Evolutionary conservation across 768 basidiomycete species (phyloP), one percentile per base, ranked within the genome.

Genomic region (Lactifluus pinguis): DNA sequence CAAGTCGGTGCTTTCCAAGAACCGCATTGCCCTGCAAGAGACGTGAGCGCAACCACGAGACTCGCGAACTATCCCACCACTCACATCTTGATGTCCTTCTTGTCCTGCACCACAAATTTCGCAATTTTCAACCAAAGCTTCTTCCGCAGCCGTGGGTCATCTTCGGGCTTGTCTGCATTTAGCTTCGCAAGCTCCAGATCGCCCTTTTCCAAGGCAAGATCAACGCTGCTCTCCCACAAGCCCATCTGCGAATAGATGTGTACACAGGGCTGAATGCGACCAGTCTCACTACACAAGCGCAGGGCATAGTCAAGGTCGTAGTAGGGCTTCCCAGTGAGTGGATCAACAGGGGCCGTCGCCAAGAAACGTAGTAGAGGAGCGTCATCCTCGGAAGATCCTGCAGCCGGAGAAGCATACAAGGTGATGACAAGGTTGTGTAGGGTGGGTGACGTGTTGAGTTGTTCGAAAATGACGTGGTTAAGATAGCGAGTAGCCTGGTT

Each of bases 101-200:
- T 92, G 74, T 98, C 92, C 69, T 95, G 93, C 14, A 99, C 95
- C 47, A 98, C 95, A 73, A 95, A 95, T 64, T 88, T 89, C n/a
- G 97, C 97, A 66, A 98, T 93, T 77, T 98, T 98, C 55, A 99
- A 76, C 97, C 97, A 99, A 55, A 99, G 76, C 72, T 93, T 94
- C 77, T 95, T 98, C 62, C 91, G 76, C 64, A 98, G 69, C 38
- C 82, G 81, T 55, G 83, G 83, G 68, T 98, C 95, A 61, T 93
- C 93, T 66, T 91, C 92, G 8, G 92, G 93, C 80, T 87, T 87
- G 70, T 99, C 92, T 3, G 97, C 97, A 67, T 97, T 95, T 65
- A 87, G 82, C 75, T 92, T 97, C 8, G 97, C 97, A 29, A 98
- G 76, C 64, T 98, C 97, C 58, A 99, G 71, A 69, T 99, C 97